Base-by-base conservation (phyloP, 164 flowering plant species). In the Warburgia ugandensis region DNA sequence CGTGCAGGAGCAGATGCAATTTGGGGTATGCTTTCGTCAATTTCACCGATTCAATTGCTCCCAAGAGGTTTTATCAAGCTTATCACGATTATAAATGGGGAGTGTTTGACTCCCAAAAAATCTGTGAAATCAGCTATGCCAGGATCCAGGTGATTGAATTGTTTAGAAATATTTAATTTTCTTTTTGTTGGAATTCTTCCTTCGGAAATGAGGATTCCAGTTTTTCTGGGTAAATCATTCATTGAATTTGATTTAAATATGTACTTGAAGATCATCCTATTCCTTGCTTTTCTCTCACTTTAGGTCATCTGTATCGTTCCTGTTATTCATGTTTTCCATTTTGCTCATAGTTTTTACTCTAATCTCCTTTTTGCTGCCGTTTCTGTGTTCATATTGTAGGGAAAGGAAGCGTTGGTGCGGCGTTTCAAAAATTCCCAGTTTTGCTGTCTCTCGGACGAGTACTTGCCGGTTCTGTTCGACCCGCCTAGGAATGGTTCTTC, bases 11-110 rank as follows among this genome's bases (percentile, higher is more conserved):
- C 5, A 54, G 58, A 26, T 47, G 63, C 32, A 81, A 82, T 66
- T 71, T 73, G 48, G 89, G 97, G 1, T 89, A 80, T 45, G 97
- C 97, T 0, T 89, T 89, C 48, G 97, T 83, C 0, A 89, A 89
- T 55, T 81, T 89, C 70, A 81, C 90, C 0, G n/a, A 56, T 13
- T 50, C 78, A 1, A 48, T 6, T 21, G 77, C 77, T 0, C 81
- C 60, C 3, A 62, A 68, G 69, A 77, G 51, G 42, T 63, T 83
- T 23, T 21, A 56, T 23, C 2, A 28, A 0, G 54, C 55, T 0
- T 44, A 54, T 1, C 50, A 74, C 30, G 20, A 35, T 6, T 43
- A 56, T 14, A 50, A 32, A 4, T 86, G 95, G 92, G 65, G 50
- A 0, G 21, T 39, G 19, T 58, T 67, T 16, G 43, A 55, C 0